Base-by-base conservation (phyloP, 139 green algal genomes). In the Gonium pectorale region DNA sequence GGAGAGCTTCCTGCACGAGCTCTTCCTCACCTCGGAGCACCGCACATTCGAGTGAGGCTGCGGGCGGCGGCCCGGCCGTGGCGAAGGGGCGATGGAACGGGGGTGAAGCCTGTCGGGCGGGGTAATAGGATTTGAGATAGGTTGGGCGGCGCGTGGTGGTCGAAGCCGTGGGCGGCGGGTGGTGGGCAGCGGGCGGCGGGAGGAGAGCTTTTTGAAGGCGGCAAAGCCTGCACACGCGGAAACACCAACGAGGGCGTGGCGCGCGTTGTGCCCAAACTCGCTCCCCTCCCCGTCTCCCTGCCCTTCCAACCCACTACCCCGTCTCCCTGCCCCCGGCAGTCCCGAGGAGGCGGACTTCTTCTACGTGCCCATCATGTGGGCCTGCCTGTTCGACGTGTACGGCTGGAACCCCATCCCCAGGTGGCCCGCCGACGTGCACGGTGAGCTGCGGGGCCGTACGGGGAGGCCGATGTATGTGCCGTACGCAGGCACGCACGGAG, bases 271-370 rank as follows among this genome's bases (percentile, higher is more conserved):
- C n/a, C n/a, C n/a, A n/a, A n/a, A n/a, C n/a, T n/a, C n/a, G n/a
- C n/a, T n/a, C n/a, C n/a, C n/a, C n/a, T n/a, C 15, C 43, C 26
- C n/a, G 21, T 43, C 33, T 27, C 44, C 7, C 7, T 27, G 19
- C n/a, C 38, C 27, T 8, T 38, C 1, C 44, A 13, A 64, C 40
- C 52, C 54, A 24, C 43, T 54, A 3, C 33, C 24, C 3, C 29
- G 29, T 35, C 5, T 44, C 17, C 31, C 51, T n/a, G n/a, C n/a
- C 21, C 41, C 7, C n/a, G 44, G 3, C 78, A 78, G 79, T 41
- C 85, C 85, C 31, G 68, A 90, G 56, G 89, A 95, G 79, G 93
- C 93, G 0, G 91, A 94, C 83, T 93, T 83, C 86, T 94, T 93
- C 81, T 94, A 91, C 49, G 83, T 92, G 37, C 91, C 91, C 17